A percentile compares a stretch with the other conserved stretches of the same genome.
phyloP scores from a whole-genome alignment of 208 protist genomes.

The Porcisia hertigi region DNA sequence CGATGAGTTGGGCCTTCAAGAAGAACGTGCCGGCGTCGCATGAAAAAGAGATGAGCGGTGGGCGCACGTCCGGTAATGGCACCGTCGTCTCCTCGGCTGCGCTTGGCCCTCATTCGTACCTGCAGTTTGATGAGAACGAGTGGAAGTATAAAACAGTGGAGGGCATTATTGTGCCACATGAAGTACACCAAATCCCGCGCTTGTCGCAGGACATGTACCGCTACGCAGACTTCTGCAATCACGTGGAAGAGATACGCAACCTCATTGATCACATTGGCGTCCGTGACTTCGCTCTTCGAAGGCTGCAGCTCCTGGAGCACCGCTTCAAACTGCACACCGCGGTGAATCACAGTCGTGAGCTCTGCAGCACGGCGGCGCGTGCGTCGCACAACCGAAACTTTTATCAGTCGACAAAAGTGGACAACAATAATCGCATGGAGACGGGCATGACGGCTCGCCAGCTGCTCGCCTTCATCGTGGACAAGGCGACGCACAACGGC shows the following conservation, averaged over 20 bases:
- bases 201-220: slow-evolving; percentile 87
- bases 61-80: background rate
- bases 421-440: slow-evolving; percentile 96
- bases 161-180: slow-evolving; percentile 86
- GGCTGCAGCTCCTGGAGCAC: slow-evolving; percentile 91
- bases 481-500: slow-evolving; percentile 90
- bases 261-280: slow-evolving; percentile 68
- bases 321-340: slow-evolving; percentile 92
- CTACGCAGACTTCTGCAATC: slow-evolving; percentile 79
- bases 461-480: slow-evolving; percentile 95
- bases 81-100: background rate
- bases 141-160: slow-evolving; percentile 93
- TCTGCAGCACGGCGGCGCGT: slow-evolving; percentile 69
- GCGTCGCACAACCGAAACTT: slow-evolving; percentile 93
- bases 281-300: slow-evolving; percentile 83
- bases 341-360: slow-evolving; percentile 89
- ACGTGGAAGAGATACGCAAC: slow-evolving; percentile 74
- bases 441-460: slow-evolving; percentile 95
- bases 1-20: slow-evolving; percentile 47
- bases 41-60: background rate
- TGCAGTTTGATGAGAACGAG: slow-evolving; percentile 82
- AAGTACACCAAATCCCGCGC: slow-evolving; percentile 89
- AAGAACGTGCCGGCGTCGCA: slow-evolving; percentile 8
- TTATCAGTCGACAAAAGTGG: slow-evolving; percentile 96
- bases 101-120: slow-evolving; percentile 3